phyloP scores from a whole-genome alignment of 345 rosid genomes.

The Sisymbrium irio region DNA sequence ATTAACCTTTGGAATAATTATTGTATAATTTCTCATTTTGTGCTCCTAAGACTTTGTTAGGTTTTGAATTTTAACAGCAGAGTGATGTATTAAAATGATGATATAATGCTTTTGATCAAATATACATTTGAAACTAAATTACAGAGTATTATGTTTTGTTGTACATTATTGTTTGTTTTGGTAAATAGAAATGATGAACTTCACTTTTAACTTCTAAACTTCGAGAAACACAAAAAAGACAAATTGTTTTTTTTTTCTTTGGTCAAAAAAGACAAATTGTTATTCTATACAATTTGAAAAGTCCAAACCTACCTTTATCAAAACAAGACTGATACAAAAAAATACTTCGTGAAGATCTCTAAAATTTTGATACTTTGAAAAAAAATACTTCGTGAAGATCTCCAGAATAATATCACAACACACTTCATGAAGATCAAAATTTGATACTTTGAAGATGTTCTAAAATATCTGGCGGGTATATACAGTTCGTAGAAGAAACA shows the following conservation, averaged over 20 bases:
- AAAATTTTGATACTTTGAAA: neutral
- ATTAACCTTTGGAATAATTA: neutral
- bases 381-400: neutral
- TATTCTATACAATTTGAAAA: slow-evolving; percentile 7
- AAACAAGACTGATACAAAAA: slow-evolving; percentile 8
- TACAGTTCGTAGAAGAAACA: neutral
- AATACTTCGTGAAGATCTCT: neutral
- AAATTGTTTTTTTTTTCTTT: too few relatives aligned
- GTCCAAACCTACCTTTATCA: neutral
- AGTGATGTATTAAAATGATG: slow-evolving; percentile 1
- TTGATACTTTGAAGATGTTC: neutral
- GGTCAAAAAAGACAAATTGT: too few relatives aligned
- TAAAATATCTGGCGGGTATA: neutral
- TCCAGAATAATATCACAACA: too few relatives aligned
- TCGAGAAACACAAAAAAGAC: neutral
- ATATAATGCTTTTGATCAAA: neutral
- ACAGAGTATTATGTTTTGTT: neutral
- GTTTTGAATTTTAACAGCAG: slow-evolving; percentile 13
- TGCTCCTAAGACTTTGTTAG: slow-evolving; percentile 13
- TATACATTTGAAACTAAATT: neutral
- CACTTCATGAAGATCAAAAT: too few relatives aligned
- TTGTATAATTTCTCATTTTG: too few relatives aligned
- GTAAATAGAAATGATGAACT: neutral
- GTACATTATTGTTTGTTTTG: too few relatives aligned
- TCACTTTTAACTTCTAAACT: neutral